Evolutionary conservation across 495 filamentous ascomycete species (phyloP).

Genomic region (Xeromyces bisporus): DNA sequence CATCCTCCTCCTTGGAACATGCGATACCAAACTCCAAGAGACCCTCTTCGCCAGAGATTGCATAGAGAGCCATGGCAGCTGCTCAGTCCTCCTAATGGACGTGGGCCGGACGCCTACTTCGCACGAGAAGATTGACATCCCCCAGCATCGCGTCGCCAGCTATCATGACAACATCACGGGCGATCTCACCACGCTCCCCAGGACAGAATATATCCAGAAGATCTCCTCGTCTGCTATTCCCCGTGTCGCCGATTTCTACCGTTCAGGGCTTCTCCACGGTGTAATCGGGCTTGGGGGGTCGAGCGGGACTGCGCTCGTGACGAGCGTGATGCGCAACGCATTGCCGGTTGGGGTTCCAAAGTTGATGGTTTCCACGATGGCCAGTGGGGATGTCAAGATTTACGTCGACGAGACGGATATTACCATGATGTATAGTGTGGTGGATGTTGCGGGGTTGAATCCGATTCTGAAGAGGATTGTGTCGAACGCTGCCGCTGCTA

Average conservation of each 20-base stretch:
- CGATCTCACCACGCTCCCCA: slow-evolving; percentile 14
- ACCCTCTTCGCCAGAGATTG: slow-evolving; percentile 37
- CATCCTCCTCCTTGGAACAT: slow-evolving; percentile 47
- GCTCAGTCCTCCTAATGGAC: slow-evolving; percentile 37
- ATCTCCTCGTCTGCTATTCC: slow-evolving; percentile 27
- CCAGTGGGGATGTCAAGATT: slow-evolving; percentile 38
- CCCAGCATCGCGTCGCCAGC: slow-evolving; percentile 20
- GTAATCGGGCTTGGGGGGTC: slow-evolving; percentile 41
- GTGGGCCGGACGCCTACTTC: slow-evolving; percentile 28
- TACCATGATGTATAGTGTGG: slow-evolving; percentile 49
- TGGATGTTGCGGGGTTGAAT: slow-evolving; percentile 52
- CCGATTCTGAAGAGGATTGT: slow-evolving; percentile 36
- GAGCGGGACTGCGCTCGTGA: slow-evolving; percentile 37
- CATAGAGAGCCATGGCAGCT: slow-evolving; percentile 15
- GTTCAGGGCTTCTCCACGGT: slow-evolving; percentile 28
- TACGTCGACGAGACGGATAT: slow-evolving; percentile 51
- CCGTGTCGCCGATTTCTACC: slow-evolving; percentile 17
- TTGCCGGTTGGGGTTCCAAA: slow-evolving; percentile 50
- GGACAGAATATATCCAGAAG: slow-evolving; percentile 31
- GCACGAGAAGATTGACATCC: slow-evolving; percentile 30
- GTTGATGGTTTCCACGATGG: slow-evolving; percentile 51
- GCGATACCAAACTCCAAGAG: slow-evolving; percentile 49
- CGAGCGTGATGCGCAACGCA: slow-evolving; percentile 38
- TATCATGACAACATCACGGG: slow-evolving; percentile 1
- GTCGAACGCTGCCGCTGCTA: slow-evolving; percentile 41